These are phyloP conservation scores for Millerozyma miso DNA, from an alignment of 805 yeast species.

Conservation along the genomic window DNA sequence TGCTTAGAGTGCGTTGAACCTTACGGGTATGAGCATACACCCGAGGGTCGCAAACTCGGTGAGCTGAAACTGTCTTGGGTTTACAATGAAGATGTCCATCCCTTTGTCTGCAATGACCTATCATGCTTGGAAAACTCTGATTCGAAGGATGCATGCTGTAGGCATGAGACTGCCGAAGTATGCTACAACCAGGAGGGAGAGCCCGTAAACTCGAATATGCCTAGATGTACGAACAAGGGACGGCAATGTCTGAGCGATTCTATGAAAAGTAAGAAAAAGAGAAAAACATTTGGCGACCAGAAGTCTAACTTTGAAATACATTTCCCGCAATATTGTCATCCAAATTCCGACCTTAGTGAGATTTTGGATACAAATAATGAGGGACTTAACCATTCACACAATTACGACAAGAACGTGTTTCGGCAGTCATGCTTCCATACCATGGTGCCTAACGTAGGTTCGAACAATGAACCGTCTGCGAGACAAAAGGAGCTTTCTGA, in stretches of 20 bases:
- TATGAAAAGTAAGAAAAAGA: conserved; percentile 5
- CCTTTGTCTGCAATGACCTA: conserved; percentile 5
- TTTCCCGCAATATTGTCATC: conserved; percentile 39
- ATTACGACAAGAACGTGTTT: conserved; percentile 16
- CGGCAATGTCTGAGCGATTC: background rate
- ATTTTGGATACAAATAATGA: background rate
- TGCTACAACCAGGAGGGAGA: conserved; percentile 30
- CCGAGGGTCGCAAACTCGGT: conserved; percentile 1
- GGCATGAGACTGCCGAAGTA: conserved; percentile 7
- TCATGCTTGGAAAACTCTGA: conserved; percentile 7
- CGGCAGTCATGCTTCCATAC: conserved; percentile 48
- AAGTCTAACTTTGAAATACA: conserved; percentile 24
- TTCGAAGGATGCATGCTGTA: conserved; percentile 6
- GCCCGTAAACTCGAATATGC: conserved; percentile 22
- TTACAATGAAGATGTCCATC: background rate
- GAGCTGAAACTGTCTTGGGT: background rate
- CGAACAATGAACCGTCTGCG: background rate
- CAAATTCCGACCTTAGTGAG: conserved; percentile 7
- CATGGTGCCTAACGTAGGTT: conserved; percentile 23
- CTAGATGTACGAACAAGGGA: background rate
- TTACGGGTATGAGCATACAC: background rate
- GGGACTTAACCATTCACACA: background rate
- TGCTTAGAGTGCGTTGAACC: conserved; percentile 3
- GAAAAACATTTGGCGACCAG: conserved; percentile 4
- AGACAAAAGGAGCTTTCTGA: conserved; percentile 22